These are phyloP conservation scores for Neospora caninum DNA, from an alignment of 169 alveolate genomes.

Conservation along the genomic window DNA sequence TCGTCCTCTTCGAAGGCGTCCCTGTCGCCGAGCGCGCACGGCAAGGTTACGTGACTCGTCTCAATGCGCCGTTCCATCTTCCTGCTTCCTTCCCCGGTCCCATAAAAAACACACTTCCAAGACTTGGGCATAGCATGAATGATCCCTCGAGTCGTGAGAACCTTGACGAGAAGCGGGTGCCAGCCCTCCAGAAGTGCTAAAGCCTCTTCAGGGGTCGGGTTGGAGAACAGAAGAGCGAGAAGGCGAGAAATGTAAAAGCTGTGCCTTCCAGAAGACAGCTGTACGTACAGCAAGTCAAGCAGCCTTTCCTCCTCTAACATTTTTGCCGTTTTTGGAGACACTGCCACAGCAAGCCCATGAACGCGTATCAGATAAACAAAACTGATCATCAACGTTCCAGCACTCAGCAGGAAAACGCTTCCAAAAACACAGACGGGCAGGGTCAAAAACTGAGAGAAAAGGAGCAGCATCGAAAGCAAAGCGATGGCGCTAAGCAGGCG, in stretches of 20 bases:
- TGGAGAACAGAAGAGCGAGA: constrained; percentile 7
- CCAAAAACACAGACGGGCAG: constrained; percentile 3
- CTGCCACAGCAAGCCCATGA: background rate
- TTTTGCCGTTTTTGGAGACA: background rate
- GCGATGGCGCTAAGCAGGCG: background rate
- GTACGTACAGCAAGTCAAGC: constrained; percentile 13
- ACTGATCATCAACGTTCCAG: background rate
- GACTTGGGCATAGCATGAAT: background rate
- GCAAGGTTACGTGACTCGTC: too few species aligned
- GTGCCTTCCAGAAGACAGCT: constrained; percentile 11
- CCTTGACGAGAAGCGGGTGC: constrained; percentile 23
- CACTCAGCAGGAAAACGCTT: background rate
- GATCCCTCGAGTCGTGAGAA: constrained; percentile 27
- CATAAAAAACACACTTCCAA: background rate
- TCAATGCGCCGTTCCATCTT: too few species aligned
- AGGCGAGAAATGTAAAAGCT: constrained; percentile 36
- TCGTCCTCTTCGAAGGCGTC: too few species aligned
- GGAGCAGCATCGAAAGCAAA: background rate
- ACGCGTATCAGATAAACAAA: background rate
- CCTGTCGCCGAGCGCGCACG: too few species aligned
- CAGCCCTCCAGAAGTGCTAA: constrained; percentile 10
- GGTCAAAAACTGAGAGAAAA: background rate
- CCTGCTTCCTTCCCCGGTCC: background rate
- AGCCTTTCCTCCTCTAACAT: constrained; percentile 18
- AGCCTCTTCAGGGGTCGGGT: constrained; percentile 33